Conservation (phyloP, 2,329 filamentous ascomycete species). For the Cercospora canescens region DNA sequence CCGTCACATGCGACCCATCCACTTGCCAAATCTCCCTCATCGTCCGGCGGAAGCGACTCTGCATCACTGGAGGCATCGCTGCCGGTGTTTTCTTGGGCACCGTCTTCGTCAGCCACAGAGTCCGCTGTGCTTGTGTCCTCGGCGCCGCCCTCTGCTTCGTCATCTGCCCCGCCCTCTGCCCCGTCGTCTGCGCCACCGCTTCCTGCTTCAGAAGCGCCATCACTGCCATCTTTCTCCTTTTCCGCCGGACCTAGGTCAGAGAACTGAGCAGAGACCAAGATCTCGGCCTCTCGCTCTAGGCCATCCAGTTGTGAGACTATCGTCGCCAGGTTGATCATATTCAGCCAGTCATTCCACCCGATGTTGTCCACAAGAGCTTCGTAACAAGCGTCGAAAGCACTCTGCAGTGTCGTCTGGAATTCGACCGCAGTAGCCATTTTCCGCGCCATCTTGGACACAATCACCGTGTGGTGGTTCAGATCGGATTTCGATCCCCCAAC, state of each 20-base stretch:
- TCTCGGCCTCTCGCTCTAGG: conserved; percentile 2
- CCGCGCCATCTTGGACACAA: neutral
- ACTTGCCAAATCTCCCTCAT: neutral
- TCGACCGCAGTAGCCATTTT: conserved; percentile 4
- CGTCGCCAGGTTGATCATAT: conserved; percentile 4
- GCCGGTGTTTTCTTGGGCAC: neutral
- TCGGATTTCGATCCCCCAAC: conserved; percentile 3
- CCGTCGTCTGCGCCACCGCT: neutral
- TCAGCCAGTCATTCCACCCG: conserved; percentile 10
- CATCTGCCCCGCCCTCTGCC: neutral
- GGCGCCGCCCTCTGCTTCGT: neutral
- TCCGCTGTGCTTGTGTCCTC: neutral
- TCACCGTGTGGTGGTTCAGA: neutral
- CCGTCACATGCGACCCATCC: conserved; percentile 1
- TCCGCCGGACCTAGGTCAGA: neutral
- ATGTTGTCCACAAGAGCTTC: conserved; percentile 4
- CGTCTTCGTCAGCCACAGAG: neutral
- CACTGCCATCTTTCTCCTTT: neutral
- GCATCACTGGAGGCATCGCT: neutral
- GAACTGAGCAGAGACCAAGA: conserved; percentile 3
- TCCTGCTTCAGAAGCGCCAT: neutral
- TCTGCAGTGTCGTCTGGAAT: conserved; percentile 5
- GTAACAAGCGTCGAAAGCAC: conserved; percentile 9
- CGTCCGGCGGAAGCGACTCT: neutral
- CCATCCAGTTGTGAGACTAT: conserved; percentile 3